Evolutionary conservation across 176 grass and related monocot genomes (phyloP).

Genomic region (Themeda triandra): DNA sequence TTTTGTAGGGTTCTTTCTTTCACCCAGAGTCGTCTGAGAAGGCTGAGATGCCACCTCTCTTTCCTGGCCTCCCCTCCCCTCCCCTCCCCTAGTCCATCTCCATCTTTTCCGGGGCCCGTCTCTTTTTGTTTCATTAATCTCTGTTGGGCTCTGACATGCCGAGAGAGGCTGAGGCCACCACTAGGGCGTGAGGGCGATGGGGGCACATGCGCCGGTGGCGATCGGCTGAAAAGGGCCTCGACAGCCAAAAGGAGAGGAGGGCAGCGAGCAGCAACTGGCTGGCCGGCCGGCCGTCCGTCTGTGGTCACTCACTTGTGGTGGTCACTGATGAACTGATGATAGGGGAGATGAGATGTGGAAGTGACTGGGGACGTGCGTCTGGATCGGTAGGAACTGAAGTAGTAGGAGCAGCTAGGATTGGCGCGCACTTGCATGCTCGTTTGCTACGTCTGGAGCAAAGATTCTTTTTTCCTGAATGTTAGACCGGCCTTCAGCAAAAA

Average conservation of each 20-base stretch:
- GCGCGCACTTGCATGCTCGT: background rate
- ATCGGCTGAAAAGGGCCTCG: slow-evolving; percentile 44
- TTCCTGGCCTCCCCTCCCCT: background rate
- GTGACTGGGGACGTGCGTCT: background rate
- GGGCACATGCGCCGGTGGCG: slow-evolving; percentile 68
- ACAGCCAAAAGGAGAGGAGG: slow-evolving; percentile 35
- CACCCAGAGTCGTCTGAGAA: background rate
- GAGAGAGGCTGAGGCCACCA: slow-evolving; percentile 45
- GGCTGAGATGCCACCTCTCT: slow-evolving; percentile 28
- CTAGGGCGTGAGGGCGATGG: slow-evolving; percentile 43
- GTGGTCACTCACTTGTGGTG: background rate
- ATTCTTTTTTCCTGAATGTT: slow-evolving; percentile 1
- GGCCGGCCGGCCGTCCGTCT: background rate
- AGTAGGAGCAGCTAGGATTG: background rate
- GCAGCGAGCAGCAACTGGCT: slow-evolving; percentile 9
- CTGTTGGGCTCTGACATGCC: slow-evolving; percentile 38
- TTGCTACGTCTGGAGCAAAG: background rate
- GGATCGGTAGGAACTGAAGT: background rate
- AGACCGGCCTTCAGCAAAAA: background rate
- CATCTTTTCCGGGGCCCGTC: slow-evolving; percentile 33
- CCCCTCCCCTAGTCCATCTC: background rate
- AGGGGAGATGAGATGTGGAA: background rate
- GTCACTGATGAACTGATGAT: slow-evolving; percentile 23
- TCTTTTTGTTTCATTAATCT: slow-evolving; percentile 76
- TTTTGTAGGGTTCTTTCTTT: background rate